phyloP scores from a whole-genome alignment of 176 grass and related monocot species.

The Avena atlantica region DNA sequence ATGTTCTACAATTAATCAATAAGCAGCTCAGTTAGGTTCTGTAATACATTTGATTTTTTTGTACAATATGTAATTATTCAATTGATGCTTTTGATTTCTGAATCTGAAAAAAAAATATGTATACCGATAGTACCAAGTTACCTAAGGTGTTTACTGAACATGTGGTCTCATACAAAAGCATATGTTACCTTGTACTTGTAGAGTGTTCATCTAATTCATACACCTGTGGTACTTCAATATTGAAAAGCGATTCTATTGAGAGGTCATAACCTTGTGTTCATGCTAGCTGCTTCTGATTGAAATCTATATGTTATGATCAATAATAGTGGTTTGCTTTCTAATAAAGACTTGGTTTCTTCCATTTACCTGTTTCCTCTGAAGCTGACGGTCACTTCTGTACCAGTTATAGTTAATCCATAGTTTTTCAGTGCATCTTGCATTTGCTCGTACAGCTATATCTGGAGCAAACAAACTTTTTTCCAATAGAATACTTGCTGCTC shows the following conservation, averaged over 20 bases:
- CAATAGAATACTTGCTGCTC: not conserved
- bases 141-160: constrained; percentile 13
- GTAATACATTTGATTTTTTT: not conserved
- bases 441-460: not conserved
- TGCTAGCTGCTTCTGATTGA: constrained; percentile 25
- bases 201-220: constrained; percentile 14
- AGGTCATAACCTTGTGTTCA: not conserved
- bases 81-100: constrained; percentile 1
- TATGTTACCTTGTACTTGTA: not conserved
- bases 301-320: not conserved
- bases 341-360: not conserved
- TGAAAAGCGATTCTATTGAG: not conserved
- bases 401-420: not conserved
- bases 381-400: not conserved
- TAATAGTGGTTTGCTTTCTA: not conserved
- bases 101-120: not conserved
- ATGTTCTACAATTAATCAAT: constrained; percentile 25
- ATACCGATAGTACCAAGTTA: not conserved
- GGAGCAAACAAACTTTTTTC: not conserved
- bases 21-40: not conserved
- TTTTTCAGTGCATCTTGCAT: not conserved
- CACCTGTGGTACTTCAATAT: not conserved
- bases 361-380: constrained; percentile 3
- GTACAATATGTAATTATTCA: constrained; percentile 3
- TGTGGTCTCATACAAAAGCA: not conserved